Percentiles rank a stretch among this genome's conserved stretches.
phyloP scores from a whole-genome alignment of 2,329 filamentous ascomycete genomes.

The Scleromitrula shiraiana region DNA sequence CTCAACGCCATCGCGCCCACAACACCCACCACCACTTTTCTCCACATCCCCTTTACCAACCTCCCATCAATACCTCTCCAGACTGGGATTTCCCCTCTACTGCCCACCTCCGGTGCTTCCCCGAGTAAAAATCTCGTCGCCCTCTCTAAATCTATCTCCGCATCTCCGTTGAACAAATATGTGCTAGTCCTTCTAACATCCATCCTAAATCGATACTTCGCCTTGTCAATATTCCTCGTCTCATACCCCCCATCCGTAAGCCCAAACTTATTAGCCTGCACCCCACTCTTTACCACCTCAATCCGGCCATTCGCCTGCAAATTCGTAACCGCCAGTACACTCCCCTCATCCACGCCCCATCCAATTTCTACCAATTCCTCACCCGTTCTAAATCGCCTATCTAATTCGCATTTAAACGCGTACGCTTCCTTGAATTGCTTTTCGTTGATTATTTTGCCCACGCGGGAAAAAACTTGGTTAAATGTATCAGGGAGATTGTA shows the following conservation, averaged over 20 bases:
- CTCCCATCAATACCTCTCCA: constrained; percentile 65
- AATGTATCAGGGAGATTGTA: constrained; percentile 33
- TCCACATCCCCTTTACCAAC: constrained; percentile 53
- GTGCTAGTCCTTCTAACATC: constrained; percentile 47
- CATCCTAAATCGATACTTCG: constrained; percentile 56
- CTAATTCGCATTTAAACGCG: constrained; percentile 51
- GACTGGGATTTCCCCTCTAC: constrained; percentile 49
- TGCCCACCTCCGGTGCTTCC: constrained; percentile 34
- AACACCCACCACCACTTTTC: constrained; percentile 53
- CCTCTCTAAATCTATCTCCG: constrained; percentile 17
- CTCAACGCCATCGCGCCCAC: constrained; percentile 55
- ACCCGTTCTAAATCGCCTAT: constrained; percentile 36
- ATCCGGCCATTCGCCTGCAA: constrained; percentile 53
- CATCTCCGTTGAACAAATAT: constrained; percentile 50
- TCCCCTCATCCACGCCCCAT: constrained; percentile 47
- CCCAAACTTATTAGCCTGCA: constrained; percentile 58
- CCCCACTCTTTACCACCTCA: constrained; percentile 42
- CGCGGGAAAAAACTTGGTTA: constrained; percentile 37
- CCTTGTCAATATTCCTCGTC: constrained; percentile 58
- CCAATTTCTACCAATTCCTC: constrained; percentile 23
- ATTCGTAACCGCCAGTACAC: constrained; percentile 59
- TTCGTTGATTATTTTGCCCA: constrained; percentile 48
- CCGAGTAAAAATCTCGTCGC: constrained; percentile 32
- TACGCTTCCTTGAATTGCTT: constrained; percentile 51
- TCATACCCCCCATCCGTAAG: constrained; percentile 66